phyloP scores from a whole-genome alignment of 495 filamentous ascomycete genomes.

The Daldinia caldariorum region DNA sequence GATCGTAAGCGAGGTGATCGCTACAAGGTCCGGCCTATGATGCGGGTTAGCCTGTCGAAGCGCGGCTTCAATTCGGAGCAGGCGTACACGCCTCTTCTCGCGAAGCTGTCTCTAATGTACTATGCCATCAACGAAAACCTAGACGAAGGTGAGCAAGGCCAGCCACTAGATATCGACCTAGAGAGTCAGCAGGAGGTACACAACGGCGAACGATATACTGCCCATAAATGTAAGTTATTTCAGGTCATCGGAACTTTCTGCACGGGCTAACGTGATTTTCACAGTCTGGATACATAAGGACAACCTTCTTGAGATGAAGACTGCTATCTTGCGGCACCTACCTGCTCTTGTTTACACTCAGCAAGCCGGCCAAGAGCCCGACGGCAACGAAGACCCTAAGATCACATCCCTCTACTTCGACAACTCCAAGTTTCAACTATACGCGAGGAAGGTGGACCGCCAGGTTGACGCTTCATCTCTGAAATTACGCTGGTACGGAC shows the following conservation, averaged over 20 bases:
- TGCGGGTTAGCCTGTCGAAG: conserved; percentile 86
- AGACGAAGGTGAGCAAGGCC: conserved; percentile 57
- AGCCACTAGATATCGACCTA: conserved; percentile 49
- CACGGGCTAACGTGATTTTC: conserved; percentile 25
- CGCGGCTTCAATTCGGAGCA: conserved; percentile 92
- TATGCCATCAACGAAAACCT: conserved; percentile 88
- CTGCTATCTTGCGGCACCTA: conserved; percentile 86
- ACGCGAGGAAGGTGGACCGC: conserved; percentile 83
- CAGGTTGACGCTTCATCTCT: conserved; percentile 82
- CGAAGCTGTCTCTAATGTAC: conserved; percentile 93
- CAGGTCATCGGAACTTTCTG: background rate
- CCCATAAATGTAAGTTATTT: conserved; percentile 77
- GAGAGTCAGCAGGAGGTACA: conserved; percentile 55
- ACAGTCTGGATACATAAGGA: conserved; percentile 93
- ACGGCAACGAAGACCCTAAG: conserved; percentile 81
- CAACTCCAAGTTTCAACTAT: conserved; percentile 82
- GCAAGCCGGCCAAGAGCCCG: conserved; percentile 78
- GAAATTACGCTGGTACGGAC: conserved; percentile 90
- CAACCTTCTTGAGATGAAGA: conserved; percentile 96
- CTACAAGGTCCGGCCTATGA: conserved; percentile 88
- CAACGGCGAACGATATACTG: conserved; percentile 77
- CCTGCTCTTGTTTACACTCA: conserved; percentile 94
- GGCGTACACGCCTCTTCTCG: conserved; percentile 88
- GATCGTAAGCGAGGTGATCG: conserved; percentile 82
- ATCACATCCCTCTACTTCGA: conserved; percentile 98